Evolutionary conservation across 1,139 yeast species (phyloP).

Genomic region (Taphrina wiesneri): DNA sequence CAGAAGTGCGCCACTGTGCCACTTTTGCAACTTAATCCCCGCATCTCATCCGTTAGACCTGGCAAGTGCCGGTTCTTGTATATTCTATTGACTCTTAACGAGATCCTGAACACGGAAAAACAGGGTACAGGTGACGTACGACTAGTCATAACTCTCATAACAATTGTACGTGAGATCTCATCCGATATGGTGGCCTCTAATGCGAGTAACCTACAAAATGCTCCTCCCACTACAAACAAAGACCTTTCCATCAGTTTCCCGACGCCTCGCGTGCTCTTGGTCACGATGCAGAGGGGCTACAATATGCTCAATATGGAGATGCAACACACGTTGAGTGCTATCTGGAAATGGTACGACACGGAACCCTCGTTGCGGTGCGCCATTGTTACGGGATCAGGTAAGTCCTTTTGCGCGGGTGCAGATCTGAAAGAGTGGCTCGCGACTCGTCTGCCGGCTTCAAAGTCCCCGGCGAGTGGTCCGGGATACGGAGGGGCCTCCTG

Average conservation of each 20-base stretch:
- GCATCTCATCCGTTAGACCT: not conserved
- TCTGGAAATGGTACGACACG: constrained; percentile 42
- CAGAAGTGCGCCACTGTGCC: not conserved
- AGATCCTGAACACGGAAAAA: too few relatives aligned
- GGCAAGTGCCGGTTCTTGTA: not conserved
- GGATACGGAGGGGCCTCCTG: constrained; percentile 13
- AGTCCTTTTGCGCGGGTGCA: constrained; percentile 45
- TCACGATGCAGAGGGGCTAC: constrained; percentile 33
- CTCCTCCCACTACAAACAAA: not conserved
- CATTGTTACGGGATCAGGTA: constrained; percentile 45
- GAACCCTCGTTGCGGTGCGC: constrained; percentile 42
- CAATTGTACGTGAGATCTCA: not conserved
- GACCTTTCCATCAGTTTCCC: constrained; percentile 22
- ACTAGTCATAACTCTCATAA: too few relatives aligned
- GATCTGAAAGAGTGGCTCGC: constrained; percentile 43
- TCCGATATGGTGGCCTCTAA: not conserved
- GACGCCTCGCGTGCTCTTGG: constrained; percentile 16
- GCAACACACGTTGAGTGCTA: constrained; percentile 27
- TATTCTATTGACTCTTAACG: too few relatives aligned
- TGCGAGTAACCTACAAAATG: not conserved
- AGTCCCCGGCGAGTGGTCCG: not conserved
- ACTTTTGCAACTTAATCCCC: not conserved
- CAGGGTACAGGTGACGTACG: too few relatives aligned
- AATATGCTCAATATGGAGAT: constrained; percentile 34
- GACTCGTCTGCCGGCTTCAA: not conserved